Evolutionary conservation across 768 basidiomycete genomes (phyloP).

Genomic region (Nidularia pulvinata): DNA sequence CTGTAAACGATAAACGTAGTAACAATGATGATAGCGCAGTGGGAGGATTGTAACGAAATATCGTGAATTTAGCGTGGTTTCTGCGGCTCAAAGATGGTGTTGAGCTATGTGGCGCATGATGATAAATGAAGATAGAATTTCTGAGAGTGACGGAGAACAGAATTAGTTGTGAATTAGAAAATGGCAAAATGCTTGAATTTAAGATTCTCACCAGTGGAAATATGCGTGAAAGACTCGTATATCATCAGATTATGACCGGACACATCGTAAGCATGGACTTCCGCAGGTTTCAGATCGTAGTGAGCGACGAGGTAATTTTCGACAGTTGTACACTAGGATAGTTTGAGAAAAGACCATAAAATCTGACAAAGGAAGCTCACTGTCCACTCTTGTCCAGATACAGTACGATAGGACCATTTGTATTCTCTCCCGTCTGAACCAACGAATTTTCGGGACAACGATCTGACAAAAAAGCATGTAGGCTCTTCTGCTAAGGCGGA

Average conservation of each 20-base stretch:
- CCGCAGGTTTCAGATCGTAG: conserved; percentile 58
- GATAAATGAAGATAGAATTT: conserved; percentile 50
- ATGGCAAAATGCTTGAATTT: background rate
- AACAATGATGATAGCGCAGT: too few relatives aligned
- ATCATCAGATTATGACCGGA: conserved; percentile 67
- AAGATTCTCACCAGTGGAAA: conserved; percentile 48
- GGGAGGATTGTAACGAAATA: too few relatives aligned
- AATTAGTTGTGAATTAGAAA: conserved; percentile 31
- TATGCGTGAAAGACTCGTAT: conserved; percentile 49
- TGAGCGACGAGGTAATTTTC: conserved; percentile 62
- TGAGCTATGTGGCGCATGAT: conserved; percentile 62
- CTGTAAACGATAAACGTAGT: too few relatives aligned
- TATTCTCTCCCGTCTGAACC: conserved; percentile 74
- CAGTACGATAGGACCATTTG: conserved; percentile 57
- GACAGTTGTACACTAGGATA: conserved; percentile 51
- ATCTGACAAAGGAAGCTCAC: conserved; percentile 49
- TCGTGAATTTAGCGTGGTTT: too few relatives aligned
- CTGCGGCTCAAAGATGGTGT: conserved; percentile 35
- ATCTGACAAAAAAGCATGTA: conserved; percentile 47
- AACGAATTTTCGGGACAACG: conserved; percentile 65
- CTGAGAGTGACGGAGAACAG: conserved; percentile 41
- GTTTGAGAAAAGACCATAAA: too few relatives aligned
- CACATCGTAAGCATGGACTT: conserved; percentile 52
- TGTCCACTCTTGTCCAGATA: conserved; percentile 74
- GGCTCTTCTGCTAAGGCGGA: too few relatives aligned